Base-by-base conservation (phyloP, 495 filamentous ascomycete species). In the Rusavskia elegans region DNA sequence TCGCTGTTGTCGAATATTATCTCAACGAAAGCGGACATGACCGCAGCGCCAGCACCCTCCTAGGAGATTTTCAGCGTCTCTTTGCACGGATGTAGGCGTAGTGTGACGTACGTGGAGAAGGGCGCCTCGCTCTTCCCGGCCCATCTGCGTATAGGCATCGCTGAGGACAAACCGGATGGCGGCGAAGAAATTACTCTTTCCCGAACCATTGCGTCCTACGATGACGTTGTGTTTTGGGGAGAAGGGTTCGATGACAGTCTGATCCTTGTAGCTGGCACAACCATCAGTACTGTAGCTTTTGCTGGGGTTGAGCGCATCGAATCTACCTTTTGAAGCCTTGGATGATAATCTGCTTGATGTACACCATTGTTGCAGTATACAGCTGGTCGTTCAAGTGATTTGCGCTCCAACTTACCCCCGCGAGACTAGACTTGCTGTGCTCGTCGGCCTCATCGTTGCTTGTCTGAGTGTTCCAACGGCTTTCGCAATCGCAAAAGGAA, bases 311-410 rank as follows among this genome's bases (percentile, higher is more conserved):
- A 16, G 23, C 19, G 23, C 44, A 46, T 46, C 11, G 44, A 14
- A 25, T 10, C 52, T 67, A 95, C 90, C 90, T 95, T 72, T 97
- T 97, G 72, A 99, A 99, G 77, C 92, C 92, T 63, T 99, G 92
- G 62, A 99, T 97, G 68, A 96, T 99, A 63, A 99, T 95, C 73
- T 99, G 92, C 68, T 97, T 97, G 78, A 99, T 96, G 71, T 93
- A 88, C 88, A 97, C 23, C 23, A 21, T 46, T 14, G 1, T 23
- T 3, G 23, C 16, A 27, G 20, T 19, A 19, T 8, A 19, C n/a
- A 17, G 39, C 7, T 8, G n/a, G 39, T 11, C n/a, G 39, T 3
- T 5, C 20, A 2, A 2, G 3, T 19, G 39, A 42, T 17, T 42
- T 35, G 32, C 32, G 32, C 39, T 42, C 20, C 39, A 42, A 42